Evolutionary conservation across 2,329 filamentous ascomycete genomes (phyloP).

Genomic region (Colletotrichum paranaense): DNA sequence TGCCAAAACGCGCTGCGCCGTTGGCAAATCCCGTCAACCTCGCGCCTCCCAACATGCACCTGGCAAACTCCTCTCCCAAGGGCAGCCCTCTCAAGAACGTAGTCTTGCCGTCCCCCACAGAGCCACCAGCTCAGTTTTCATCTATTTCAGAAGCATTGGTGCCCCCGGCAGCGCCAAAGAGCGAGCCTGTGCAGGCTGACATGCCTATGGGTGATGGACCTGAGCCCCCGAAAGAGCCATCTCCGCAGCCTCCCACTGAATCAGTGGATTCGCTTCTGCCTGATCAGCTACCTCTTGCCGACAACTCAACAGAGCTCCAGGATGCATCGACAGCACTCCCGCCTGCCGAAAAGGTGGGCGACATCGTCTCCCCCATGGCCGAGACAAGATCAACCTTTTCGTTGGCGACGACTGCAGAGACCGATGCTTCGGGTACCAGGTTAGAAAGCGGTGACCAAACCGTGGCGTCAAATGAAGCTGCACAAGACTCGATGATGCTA

Average conservation of each 20-base stretch:
- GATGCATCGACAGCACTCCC: conserved; percentile 24
- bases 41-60: conserved; percentile 42
- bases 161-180: conserved; percentile 9
- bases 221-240: not conserved
- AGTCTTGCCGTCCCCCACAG: conserved; percentile 57
- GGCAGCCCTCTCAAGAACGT: conserved; percentile 67
- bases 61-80: conserved; percentile 43
- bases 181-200: conserved; percentile 7
- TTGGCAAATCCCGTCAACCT: conserved; percentile 46
- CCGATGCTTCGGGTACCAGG: conserved; percentile 25
- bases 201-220: conserved; percentile 16
- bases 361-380: conserved; percentile 30
- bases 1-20: conserved; percentile 5
- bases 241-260: conserved; percentile 5
- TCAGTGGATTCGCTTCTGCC: not conserved
- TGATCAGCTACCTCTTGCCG: conserved; percentile 7
- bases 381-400: conserved; percentile 32
- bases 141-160: conserved; percentile 26
- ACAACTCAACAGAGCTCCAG: conserved; percentile 9
- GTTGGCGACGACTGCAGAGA: conserved; percentile 30
- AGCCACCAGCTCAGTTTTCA: conserved; percentile 42
- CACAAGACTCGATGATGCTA: conserved; percentile 19
- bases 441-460: conserved; percentile 25
- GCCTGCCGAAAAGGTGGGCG: conserved; percentile 30
- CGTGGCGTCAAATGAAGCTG: conserved; percentile 17